Evolutionary conservation across 1,284 basidiomycete genomes (phyloP).

Genomic region (Coniferiporia weirii): DNA sequence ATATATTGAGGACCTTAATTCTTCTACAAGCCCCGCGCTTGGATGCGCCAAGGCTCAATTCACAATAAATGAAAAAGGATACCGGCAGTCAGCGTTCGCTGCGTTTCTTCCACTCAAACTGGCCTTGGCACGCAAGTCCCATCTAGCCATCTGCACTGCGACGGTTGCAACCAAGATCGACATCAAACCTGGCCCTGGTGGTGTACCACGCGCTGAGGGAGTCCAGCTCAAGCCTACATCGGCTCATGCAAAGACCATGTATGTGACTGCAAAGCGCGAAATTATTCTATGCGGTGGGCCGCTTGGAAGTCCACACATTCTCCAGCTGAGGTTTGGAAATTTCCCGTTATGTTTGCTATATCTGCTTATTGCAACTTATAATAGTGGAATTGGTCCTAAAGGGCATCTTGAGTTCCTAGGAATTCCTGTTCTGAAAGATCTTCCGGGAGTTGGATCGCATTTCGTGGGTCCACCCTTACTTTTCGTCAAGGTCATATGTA

Average conservation of each 20-base stretch:
- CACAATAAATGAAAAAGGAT: slow-evolving; percentile 24
- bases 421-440: slow-evolving; percentile 28
- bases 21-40: slow-evolving; percentile 23
- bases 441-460: slow-evolving; percentile 32
- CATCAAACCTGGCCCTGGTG: slow-evolving; percentile 16
- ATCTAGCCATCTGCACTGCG: slow-evolving; percentile 28
- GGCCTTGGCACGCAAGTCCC: slow-evolving; percentile 17
- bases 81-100: slow-evolving; percentile 24
- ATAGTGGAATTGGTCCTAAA: slow-evolving; percentile 27
- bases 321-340: slow-evolving; percentile 30
- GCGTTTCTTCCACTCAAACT: slow-evolving; percentile 28
- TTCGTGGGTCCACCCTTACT: slow-evolving; percentile 20
- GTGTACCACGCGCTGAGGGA: slow-evolving; percentile 9
- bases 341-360: too few relatives aligned
- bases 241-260: slow-evolving; percentile 4
- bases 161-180: slow-evolving; percentile 24
- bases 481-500: background rate
- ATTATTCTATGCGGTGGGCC: slow-evolving; percentile 31
- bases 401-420: slow-evolving; percentile 25
- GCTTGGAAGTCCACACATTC: slow-evolving; percentile 29
- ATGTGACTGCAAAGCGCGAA: slow-evolving; percentile 25
- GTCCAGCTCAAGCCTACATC: slow-evolving; percentile 18
- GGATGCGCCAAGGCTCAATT: slow-evolving; percentile 24
- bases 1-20: slow-evolving; percentile 27
- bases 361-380: slow-evolving; percentile 10